phyloP scores from a whole-genome alignment of 352 stramenopile species.

The Phytophthora citricola region DNA sequence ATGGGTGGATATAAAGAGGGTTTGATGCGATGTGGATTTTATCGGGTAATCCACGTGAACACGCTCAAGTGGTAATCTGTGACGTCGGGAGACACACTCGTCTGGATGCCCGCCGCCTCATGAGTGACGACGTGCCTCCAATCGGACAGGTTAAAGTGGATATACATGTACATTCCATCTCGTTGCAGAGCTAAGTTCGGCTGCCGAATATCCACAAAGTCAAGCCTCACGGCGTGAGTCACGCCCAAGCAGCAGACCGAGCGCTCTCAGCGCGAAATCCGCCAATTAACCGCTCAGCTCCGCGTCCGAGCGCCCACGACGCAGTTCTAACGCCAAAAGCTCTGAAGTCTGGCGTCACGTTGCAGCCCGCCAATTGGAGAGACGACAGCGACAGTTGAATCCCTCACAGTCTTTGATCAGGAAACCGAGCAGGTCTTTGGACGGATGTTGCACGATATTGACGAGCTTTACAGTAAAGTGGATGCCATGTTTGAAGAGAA shows the following conservation, averaged over 20 bases:
- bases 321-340: background rate
- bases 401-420: background rate
- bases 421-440: background rate
- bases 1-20: background rate
- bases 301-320: background rate
- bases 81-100: too few relatives aligned
- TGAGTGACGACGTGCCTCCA: too few relatives aligned
- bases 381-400: background rate
- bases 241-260: slow-evolving; percentile 3
- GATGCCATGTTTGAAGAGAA: background rate
- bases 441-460: background rate
- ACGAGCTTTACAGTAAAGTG: background rate
- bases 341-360: slow-evolving; percentile 3
- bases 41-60: too few relatives aligned
- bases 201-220: too few relatives aligned
- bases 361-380: slow-evolving; percentile 1
- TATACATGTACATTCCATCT: too few relatives aligned
- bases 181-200: too few relatives aligned
- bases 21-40: too few relatives aligned
- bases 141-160: too few relatives aligned
- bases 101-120: too few relatives aligned
- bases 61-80: too few relatives aligned
- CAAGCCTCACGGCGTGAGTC: too few relatives aligned
- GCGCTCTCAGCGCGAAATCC: background rate
- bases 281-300: background rate